Evolutionary conservation across 192 early-diverging fungal species (phyloP).

Genomic region (Fimicolochytrium jonesii): DNA sequence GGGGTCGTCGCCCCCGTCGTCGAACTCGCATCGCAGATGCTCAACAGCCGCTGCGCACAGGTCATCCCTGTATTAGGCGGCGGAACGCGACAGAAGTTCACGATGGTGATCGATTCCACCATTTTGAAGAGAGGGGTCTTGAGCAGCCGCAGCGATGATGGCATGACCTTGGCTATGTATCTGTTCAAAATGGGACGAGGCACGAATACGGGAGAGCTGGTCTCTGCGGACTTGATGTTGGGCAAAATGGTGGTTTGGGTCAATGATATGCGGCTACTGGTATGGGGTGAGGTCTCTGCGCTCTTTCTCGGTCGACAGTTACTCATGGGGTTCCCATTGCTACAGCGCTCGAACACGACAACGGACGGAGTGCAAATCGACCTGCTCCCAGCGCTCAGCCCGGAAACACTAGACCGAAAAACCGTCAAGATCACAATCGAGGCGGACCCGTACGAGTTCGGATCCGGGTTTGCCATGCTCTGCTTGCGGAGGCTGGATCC

Average conservation of each 20-base stretch:
- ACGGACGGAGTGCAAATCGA: slow-evolving; percentile 23
- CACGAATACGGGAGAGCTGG: slow-evolving; percentile 2
- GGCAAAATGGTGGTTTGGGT: slow-evolving; percentile 19
- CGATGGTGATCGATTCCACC: slow-evolving; percentile 6
- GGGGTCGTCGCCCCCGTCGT: slow-evolving; percentile 19
- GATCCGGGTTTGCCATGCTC: slow-evolving; percentile 20
- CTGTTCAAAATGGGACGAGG: neutral
- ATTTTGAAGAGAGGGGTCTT: slow-evolving; percentile 12
- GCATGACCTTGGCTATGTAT: slow-evolving; percentile 16
- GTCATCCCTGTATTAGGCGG: neutral
- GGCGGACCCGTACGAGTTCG: slow-evolving; percentile 8
- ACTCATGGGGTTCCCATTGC: no score
- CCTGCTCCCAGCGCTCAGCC: slow-evolving; percentile 12
- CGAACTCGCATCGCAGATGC: slow-evolving; percentile 25
- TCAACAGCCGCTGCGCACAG: slow-evolving; percentile 14
- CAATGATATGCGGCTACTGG: slow-evolving; percentile 15
- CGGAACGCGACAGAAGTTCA: neutral
- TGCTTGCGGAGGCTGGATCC: slow-evolving; percentile 15
- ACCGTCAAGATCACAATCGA: slow-evolving; percentile 10
- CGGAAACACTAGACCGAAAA: slow-evolving; percentile 13
- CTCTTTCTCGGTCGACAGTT: no score
- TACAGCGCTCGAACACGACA: no score
- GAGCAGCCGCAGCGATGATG: slow-evolving; percentile 14
- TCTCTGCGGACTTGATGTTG: slow-evolving; percentile 18
- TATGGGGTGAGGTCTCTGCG: no score